These are phyloP conservation scores for Aphanomyces stellatus DNA, from an alignment of 352 stramenopile species.

Conservation along the genomic window DNA sequence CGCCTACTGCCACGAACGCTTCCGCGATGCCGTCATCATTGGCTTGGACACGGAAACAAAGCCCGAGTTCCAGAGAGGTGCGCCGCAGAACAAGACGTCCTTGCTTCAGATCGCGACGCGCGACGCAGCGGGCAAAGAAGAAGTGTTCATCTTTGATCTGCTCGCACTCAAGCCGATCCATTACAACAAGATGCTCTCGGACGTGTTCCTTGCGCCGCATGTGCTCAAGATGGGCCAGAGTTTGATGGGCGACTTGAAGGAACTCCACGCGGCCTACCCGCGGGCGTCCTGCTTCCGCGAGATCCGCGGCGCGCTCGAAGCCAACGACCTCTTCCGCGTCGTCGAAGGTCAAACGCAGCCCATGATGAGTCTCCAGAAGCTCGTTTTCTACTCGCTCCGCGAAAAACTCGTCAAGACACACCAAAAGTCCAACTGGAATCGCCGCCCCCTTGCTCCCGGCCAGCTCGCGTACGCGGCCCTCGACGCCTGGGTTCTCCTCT, in stretches of 20 bases:
- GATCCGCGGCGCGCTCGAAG: conserved; percentile 54
- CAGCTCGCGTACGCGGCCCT: conserved; percentile 66
- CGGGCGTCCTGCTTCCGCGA: conserved; percentile 58
- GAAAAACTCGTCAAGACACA: conserved; percentile 63
- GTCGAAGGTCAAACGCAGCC: conserved; percentile 38
- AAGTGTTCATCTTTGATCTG: conserved; percentile 71
- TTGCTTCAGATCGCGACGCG: conserved; percentile 61
- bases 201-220: conserved; percentile 53
- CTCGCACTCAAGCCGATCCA: conserved; percentile 40
- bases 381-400: conserved; percentile 64
- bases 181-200: conserved; percentile 50
- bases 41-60: conserved; percentile 71
- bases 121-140: conserved; percentile 35
- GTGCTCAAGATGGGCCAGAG: conserved; percentile 61
- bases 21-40: conserved; percentile 42
- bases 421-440: conserved; percentile 74
- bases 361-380: conserved; percentile 67
- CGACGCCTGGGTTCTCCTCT: conserved; percentile 57
- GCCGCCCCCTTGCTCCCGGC: conserved; percentile 46
- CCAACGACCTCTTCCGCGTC: conserved; percentile 62
- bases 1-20: conserved; percentile 34
- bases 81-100: conserved; percentile 35
- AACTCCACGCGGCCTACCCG: conserved; percentile 51
- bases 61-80: conserved; percentile 38
- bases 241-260: conserved; percentile 52